Evolutionary conservation across 768 basidiomycete species (phyloP).

Genomic region (Lyophyllum shimeji): DNA sequence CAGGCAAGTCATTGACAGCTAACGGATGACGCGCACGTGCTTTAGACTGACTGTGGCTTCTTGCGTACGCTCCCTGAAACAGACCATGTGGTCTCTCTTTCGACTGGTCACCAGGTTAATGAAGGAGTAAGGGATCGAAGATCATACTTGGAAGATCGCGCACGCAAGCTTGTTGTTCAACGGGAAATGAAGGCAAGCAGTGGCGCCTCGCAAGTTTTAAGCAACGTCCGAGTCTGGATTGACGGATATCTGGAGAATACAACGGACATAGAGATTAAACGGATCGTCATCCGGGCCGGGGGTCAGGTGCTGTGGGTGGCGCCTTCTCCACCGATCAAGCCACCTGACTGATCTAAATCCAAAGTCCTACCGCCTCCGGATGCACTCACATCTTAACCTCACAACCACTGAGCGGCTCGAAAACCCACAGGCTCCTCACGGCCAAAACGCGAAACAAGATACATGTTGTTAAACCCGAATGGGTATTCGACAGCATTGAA

Average conservation of each 20-base stretch:
- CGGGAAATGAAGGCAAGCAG: constrained; percentile 21
- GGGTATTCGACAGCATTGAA: constrained; percentile 68
- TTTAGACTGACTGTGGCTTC: not conserved
- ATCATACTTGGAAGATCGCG: constrained; percentile 41
- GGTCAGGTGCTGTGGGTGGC: constrained; percentile 59
- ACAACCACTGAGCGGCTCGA: constrained; percentile 65
- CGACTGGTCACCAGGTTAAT: constrained; percentile 69
- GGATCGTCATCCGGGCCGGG: constrained; percentile 63
- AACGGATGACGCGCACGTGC: not conserved
- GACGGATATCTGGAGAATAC: constrained; percentile 68
- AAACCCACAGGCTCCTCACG: constrained; percentile 64
- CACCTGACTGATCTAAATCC: constrained; percentile 9
- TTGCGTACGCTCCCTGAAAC: not conserved
- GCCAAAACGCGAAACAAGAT: constrained; percentile 45
- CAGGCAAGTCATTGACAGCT: constrained; percentile 41
- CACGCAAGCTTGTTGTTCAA: constrained; percentile 41
- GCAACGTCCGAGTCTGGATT: constrained; percentile 61
- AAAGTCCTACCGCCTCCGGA: constrained; percentile 53
- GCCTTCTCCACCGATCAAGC: not conserved
- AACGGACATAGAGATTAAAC: constrained; percentile 81
- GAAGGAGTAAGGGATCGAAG: constrained; percentile 41
- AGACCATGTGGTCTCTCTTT: constrained; percentile 63
- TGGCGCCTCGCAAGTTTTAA: constrained; percentile 30
- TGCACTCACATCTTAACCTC: constrained; percentile 84
- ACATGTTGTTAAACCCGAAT: constrained; percentile 73